phyloP scores from a whole-genome alignment of 305 asterid species.

The Fraxinus xanthoxyloides region DNA sequence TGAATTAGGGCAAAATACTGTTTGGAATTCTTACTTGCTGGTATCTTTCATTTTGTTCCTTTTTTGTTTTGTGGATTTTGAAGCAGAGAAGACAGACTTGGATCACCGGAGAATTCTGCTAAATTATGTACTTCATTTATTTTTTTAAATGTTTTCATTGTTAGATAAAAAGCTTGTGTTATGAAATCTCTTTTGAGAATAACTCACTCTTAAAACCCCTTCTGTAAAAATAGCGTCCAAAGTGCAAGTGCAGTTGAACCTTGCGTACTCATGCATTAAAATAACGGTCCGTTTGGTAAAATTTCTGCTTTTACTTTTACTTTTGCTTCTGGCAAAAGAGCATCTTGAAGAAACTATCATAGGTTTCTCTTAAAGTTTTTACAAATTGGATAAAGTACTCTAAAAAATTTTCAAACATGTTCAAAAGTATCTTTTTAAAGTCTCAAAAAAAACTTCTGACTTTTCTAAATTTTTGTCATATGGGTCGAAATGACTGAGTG shows the following conservation, averaged over 20 bases:
- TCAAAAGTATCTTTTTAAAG: no score
- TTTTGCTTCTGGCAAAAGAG: neutral
- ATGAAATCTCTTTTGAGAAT: neutral
- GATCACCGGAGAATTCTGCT: neutral
- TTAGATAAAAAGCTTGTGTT: neutral
- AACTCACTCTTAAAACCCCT: neutral
- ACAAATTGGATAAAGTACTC: no score
- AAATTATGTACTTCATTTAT: neutral
- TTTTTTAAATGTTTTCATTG: neutral
- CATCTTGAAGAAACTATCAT: neutral
- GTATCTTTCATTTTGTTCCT: neutral
- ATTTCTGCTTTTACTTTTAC: neutral
- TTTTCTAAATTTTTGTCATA: neutral
- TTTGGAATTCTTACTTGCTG: slow-evolving; percentile 10
- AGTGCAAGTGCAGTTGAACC: neutral
- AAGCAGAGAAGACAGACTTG: neutral
- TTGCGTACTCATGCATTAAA: neutral
- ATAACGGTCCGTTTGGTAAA: neutral
- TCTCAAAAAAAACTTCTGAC: neutral
- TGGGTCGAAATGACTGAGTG: neutral
- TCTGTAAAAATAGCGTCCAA: neutral
- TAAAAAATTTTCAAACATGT: no score
- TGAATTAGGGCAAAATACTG: slow-evolving; percentile 11
- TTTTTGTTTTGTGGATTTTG: neutral
- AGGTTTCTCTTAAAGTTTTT: neutral